Evolutionary conservation across 2,329 filamentous ascomycete genomes (phyloP), one percentile per base, ranked within the genome.

Genomic region (Didymella exigua): DNA sequence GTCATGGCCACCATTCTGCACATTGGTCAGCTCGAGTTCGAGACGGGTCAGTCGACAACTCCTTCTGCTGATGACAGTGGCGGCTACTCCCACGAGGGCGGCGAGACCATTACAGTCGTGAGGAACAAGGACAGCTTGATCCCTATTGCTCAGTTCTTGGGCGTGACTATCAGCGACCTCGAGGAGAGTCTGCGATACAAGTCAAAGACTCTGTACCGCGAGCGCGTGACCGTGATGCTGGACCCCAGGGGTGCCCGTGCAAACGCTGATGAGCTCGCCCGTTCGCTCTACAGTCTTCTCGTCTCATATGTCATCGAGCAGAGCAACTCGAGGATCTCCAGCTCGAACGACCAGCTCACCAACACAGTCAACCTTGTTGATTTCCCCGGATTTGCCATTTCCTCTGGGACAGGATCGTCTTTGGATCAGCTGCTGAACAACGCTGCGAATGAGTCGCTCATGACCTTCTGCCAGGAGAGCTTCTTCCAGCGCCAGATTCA

Each of bases 141-240:
- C 37, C 91, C 93, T 42, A 84, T 99, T 49, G 93, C 95, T 10
- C 93, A 93, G n/a, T 99, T 99, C 81, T 80, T 99, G 1, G 95
- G 95, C 41, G 89, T 99, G 6, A 85, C 87, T 66, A 84, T 89
- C 9, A 82, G 86, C 43, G 91, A 96, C 56, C 82, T 99, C 5
- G 93, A 99, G 77, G 87, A 85, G 33, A 96, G 91, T 26, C 81
- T 99, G 54, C 91, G 93, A 3, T 96, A 97, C 81, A 96, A 96
- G 79, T 98, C 92, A 18, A 97, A 96, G 81, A 97, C 95, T 65
- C 88, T 99, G 52, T 90, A 96, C 71, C 89, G 92, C 60, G 95
- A 99, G 80, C 89, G 95, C 49, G 95, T 99, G n/a, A 99, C 95
- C 0, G 90, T 99, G 62, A 96, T 99, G 93, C 84, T 99, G 29